Conservation (phyloP, 495 filamentous ascomycete genomes). For the Copromyces sp. region DNA sequence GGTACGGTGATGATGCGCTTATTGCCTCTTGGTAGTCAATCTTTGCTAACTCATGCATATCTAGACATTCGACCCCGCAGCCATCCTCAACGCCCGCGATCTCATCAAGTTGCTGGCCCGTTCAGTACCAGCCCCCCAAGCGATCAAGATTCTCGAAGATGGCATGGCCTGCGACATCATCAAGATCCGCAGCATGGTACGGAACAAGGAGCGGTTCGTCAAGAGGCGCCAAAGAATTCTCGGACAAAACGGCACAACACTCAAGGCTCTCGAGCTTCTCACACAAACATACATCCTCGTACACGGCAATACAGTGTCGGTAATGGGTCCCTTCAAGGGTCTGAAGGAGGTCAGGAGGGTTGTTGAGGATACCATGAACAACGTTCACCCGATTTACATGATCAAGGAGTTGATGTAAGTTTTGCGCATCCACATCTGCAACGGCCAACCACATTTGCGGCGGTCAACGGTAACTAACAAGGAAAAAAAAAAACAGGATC, state of each 20-base stretch:
- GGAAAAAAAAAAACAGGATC: constrained; percentile 42
- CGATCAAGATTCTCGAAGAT: constrained; percentile 89
- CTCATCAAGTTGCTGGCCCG: constrained; percentile 86
- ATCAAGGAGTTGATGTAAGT: constrained; percentile 85
- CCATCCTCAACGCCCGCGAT: constrained; percentile 90
- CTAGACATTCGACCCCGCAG: constrained; percentile 83
- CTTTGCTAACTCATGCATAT: background rate
- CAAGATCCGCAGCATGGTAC: constrained; percentile 78
- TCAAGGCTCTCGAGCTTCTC: constrained; percentile 93
- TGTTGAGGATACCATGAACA: constrained; percentile 92
- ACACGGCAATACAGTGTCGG: constrained; percentile 90
- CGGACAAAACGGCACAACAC: constrained; percentile 41
- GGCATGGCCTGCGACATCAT: constrained; percentile 84
- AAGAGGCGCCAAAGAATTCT: constrained; percentile 90
- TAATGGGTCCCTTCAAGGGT: constrained; percentile 86
- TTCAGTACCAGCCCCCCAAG: constrained; percentile 86
- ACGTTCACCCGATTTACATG: constrained; percentile 58
- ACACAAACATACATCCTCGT: constrained; percentile 91
- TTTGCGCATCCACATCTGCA: background rate
- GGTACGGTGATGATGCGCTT: background rate
- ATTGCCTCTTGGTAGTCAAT: background rate
- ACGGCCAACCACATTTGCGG: background rate
- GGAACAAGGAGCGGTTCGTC: constrained; percentile 94
- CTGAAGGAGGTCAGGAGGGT: constrained; percentile 87
- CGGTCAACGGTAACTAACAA: constrained; percentile 2